phyloP scores from a whole-genome alignment of 805 yeast genomes.

The Candida koratica region DNA sequence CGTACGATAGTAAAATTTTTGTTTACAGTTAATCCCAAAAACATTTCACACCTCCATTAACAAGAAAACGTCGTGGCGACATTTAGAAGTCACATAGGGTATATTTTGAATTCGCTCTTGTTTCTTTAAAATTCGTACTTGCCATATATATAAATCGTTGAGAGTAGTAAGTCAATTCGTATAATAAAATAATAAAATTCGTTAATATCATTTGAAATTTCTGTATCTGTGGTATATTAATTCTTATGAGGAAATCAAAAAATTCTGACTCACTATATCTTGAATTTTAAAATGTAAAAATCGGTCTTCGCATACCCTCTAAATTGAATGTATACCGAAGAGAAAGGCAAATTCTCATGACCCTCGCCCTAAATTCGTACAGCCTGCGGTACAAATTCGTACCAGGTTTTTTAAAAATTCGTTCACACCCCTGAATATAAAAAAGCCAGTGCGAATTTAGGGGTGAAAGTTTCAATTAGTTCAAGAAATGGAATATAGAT shows the following conservation, averaged over 20 bases:
- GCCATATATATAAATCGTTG: slow-evolving; percentile 1
- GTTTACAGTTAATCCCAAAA: slow-evolving; percentile 1
- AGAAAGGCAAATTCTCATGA: slow-evolving; percentile 4
- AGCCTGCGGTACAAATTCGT: slow-evolving; percentile 1
- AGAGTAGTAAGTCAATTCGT: neutral
- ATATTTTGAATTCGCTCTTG: slow-evolving; percentile 2
- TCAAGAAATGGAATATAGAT: slow-evolving; percentile 10
- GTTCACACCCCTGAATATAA: slow-evolving; percentile 5
- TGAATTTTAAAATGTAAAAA: neutral
- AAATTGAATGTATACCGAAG: slow-evolving; percentile 5
- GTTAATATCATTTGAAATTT: neutral
- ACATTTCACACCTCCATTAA: slow-evolving; percentile 5
- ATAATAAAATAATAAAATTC: neutral
- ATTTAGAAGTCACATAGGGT: neutral
- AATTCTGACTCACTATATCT: neutral
- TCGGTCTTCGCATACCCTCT: slow-evolving; percentile 3
- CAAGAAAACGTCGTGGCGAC: slow-evolving; percentile 1
- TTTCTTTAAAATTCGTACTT: slow-evolving; percentile 2
- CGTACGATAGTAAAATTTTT: too few relatives aligned
- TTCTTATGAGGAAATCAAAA: neutral
- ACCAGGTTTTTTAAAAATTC: slow-evolving; percentile 4
- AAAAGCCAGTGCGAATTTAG: slow-evolving; percentile 7
- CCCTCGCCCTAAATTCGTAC: slow-evolving; percentile 4
- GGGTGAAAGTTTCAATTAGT: slow-evolving; percentile 7
- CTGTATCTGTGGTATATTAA: neutral